Evolutionary conservation across 805 yeast species (phyloP), one percentile per base, ranked within the genome.

Genomic region (Yarrowia sp.): DNA sequence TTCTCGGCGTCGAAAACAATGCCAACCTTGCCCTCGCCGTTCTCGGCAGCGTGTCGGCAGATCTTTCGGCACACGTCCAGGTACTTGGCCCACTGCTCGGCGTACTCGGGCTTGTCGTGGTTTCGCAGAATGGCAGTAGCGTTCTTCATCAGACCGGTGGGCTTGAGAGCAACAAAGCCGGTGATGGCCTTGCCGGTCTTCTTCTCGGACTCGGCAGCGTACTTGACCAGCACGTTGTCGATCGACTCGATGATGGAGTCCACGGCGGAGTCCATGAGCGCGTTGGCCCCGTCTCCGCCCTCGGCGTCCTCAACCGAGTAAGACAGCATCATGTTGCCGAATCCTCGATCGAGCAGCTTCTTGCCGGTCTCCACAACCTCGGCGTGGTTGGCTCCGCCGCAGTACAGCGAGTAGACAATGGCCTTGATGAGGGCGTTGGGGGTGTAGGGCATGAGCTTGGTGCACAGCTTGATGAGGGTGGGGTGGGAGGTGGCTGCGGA

Each of bases 301-400:
- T 90, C 90, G 63, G 97, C 87, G 65, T 95, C 96, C 77, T 92
- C 98, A 62, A 92, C 92, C 16, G 97, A 90, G 74, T 91, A 84
- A 1, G 96, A 88, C n/a, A 92, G 79, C 96, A 92, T 91, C 96
- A 92, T 90, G 79, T 92, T 93, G 69, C 89, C 85, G 72, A 92
- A 89, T 10, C 96, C 96, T 67, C 96, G 81, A 61, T 81, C 75
- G 64, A 84, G 80, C 69, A 92, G 80, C 66, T 84, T 79, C 64
- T 80, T 77, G 62, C 96, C 96, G 4, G 96, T 88, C 64, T 79
- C 74, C 63, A 84, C 79, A 14, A 92, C 95, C 68, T 92, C 89
- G 11, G 76, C 75, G 64, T 87, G 81, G 66, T 83, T 84, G 70
- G 89, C 93, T 65, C 98, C 98, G 41, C 98, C 98, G 73, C 96